phyloP scores from a whole-genome alignment of 805 yeast species.

The Hanseniaspora lindneri region DNA sequence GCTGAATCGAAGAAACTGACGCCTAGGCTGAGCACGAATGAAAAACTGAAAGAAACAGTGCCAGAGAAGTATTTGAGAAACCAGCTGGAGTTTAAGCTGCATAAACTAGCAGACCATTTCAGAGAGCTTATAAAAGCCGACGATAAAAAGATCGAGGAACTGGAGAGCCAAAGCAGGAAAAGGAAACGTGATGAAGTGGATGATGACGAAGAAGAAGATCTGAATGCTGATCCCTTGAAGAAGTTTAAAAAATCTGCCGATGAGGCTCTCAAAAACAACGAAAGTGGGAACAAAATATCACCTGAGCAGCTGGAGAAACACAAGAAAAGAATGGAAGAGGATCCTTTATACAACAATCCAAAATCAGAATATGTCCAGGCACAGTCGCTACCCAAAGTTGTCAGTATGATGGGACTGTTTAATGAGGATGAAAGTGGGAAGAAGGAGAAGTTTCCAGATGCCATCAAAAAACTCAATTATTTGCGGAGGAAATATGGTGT shows the following conservation, averaged over 20 bases:
- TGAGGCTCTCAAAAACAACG: conserved; percentile 8
- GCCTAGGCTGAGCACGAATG: conserved; percentile 1
- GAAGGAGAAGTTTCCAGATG: conserved; percentile 13
- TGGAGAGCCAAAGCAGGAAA: not conserved
- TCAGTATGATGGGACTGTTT: conserved; percentile 53
- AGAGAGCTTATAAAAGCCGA: conserved; percentile 18
- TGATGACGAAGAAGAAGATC: conserved; percentile 14
- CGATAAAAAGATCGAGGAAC: conserved; percentile 5
- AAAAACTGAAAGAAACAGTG: conserved; percentile 18
- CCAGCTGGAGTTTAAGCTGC: conserved; percentile 18
- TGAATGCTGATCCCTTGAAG: conserved; percentile 18
- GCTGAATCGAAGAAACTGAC: not conserved
- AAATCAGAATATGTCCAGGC: conserved; percentile 63
- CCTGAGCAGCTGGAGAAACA: conserved; percentile 18
- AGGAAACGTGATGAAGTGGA: conserved; percentile 7
- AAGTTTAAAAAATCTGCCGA: conserved; percentile 18
- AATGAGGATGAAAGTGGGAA: conserved; percentile 34
- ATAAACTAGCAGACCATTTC: conserved; percentile 16
- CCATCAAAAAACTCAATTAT: conserved; percentile 42
- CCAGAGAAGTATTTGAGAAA: conserved; percentile 23
- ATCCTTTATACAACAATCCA: conserved; percentile 54
- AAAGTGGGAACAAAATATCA: conserved; percentile 18
- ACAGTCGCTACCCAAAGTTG: conserved; percentile 56
- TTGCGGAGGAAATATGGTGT: conserved; percentile 72
- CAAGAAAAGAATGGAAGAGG: conserved; percentile 35